Base-by-base conservation (phyloP, 1,284 basidiomycete genomes). In the Fomitopsis schrenkii region DNA sequence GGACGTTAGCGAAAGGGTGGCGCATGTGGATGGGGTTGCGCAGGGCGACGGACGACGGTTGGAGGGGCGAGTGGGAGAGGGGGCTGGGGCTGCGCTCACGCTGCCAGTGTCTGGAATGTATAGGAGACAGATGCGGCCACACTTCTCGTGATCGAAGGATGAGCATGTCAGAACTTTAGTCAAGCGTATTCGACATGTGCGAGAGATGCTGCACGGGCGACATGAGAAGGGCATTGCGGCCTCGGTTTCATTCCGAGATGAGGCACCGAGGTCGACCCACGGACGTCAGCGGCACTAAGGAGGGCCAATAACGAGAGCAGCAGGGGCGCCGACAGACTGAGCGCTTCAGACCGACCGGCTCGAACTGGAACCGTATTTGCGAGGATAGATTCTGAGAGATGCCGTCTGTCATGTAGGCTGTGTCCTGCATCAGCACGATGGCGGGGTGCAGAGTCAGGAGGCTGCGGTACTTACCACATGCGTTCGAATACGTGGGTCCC, bases 1-100 rank as follows among this genome's bases (percentile, higher is more conserved):
- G 58, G 36, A 63, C 62, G 42, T 48, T 56, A 26, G 64, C 66
- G 54, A 66, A 68, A 19, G 67, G 67, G 58, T 67, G 67, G 42
- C 62, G 66, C 62, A 68, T 66, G 30, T 50, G 36, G 44, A 28
- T 19, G 41, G 26, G 28, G 50, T 26, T 46, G 42, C 28, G 33
- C 36, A 33, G 19, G 57, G 35, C 57, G 57, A 48, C 57, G 45
- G 48, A 14, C 19, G 36, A 40, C 36, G 42, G 38, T 35, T 26
- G 41, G 30, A 12, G 26, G 26, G 35, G 28, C 19, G 35, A 59
- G 48, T 26, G 48, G 33, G 15, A 42, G 33, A 38, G 45, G 42
- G 35, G 42, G 35, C 33, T 4, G 19, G n/a, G 40, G 53, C 15
- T n/a, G 41, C 9, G 41, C 40, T 30, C 55, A 57, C 55, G 55